phyloP scores from a whole-genome alignment of 2,329 filamentous ascomycete species.

The Penicillium sp. region DNA sequence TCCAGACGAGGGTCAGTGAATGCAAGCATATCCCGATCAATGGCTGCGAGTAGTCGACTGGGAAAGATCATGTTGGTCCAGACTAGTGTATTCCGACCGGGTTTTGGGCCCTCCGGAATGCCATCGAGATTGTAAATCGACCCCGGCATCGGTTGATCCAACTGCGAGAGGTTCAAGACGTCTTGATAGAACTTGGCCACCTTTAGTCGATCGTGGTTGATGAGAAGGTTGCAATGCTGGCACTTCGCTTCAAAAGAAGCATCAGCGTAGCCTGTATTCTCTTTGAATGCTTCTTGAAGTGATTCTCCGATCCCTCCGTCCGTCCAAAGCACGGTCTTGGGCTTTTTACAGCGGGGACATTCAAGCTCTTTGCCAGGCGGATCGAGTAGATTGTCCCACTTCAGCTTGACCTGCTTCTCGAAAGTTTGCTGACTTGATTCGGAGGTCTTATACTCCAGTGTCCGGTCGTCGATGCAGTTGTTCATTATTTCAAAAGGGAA shows the following conservation, averaged over 20 bases:
- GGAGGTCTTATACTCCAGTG: constrained; percentile 16
- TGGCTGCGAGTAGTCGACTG: constrained; percentile 2
- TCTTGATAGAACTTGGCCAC: constrained; percentile 62
- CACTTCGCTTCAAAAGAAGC: constrained; percentile 52
- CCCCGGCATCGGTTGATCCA: constrained; percentile 61
- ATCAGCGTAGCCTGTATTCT: constrained; percentile 32
- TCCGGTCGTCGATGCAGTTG: constrained; percentile 15
- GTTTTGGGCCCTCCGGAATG: constrained; percentile 34
- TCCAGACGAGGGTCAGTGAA: constrained; percentile 50
- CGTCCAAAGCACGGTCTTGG: constrained; percentile 58
- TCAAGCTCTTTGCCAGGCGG: constrained; percentile 45
- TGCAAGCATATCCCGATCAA: constrained; percentile 51
- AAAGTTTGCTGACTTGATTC: constrained; percentile 16
- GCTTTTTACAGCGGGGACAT: constrained; percentile 55
- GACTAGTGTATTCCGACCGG: not conserved
- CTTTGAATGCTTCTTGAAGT: constrained; percentile 20
- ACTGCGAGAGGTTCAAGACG: constrained; percentile 46
- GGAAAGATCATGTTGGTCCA: constrained; percentile 19
- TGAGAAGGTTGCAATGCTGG: constrained; percentile 45
- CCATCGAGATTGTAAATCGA: constrained; percentile 61
- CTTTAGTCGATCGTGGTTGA: constrained; percentile 60
- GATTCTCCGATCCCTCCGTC: constrained; percentile 26
- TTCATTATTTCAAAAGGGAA: constrained; percentile 22
- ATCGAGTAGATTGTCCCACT: constrained; percentile 62
- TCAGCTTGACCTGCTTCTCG: constrained; percentile 25